Base-by-base conservation (phyloP, 2,329 filamentous ascomycete genomes). In the Drechmeria coniospora region DNA sequence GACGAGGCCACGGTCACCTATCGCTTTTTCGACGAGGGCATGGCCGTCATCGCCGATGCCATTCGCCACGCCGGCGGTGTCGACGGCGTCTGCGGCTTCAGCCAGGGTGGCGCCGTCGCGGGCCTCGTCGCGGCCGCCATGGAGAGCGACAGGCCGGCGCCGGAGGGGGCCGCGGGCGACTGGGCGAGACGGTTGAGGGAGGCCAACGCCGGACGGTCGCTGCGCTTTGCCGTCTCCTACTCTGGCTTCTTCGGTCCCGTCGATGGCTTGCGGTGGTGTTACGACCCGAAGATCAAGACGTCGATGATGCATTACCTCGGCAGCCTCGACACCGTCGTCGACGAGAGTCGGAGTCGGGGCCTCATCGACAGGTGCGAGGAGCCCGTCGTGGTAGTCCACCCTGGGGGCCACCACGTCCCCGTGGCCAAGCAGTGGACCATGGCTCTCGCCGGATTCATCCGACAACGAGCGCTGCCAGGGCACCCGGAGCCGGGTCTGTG, bases 341-440 rank as follows among this genome's bases (percentile, higher is more conserved):
- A 84, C 18, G 86, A 94, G 58, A 53, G 54, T 29, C 61, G 81
- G 44, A 81, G 72, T 48, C 59, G 68, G 42, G 66, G 60, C 14
- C 53, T 94, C 32, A 63, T 79, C 3, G 73, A 83, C 15, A 62
- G 57, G 32, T 84, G 68, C 49, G 64, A 49, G 36, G 62, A 61
- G 37, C 58, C 63, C 0, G 25, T 61, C 45, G 60, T 70, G 37
- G 46, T 71, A 41, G 67, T 78, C 41, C 83, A 92, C 52, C 86
- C 87, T 1, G 87, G 87, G 6, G 86, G 86, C 0, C 87, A 95
- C 50, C 84, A 92, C 45, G 68, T 94, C 44, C 87, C 87, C 0
- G 74, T 83, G 33, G 72, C 76, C 39, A 82, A 79, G 57, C 78
- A 84, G 39, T 90, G 79, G 67, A 71, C 77, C 13, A 75, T 77